Percentiles rank a stretch among this genome's conserved stretches.
These are phyloP conservation scores for Tuber microsphaerosporum DNA, from an alignment of 495 filamentous ascomycete species.

Conservation along the genomic window DNA sequence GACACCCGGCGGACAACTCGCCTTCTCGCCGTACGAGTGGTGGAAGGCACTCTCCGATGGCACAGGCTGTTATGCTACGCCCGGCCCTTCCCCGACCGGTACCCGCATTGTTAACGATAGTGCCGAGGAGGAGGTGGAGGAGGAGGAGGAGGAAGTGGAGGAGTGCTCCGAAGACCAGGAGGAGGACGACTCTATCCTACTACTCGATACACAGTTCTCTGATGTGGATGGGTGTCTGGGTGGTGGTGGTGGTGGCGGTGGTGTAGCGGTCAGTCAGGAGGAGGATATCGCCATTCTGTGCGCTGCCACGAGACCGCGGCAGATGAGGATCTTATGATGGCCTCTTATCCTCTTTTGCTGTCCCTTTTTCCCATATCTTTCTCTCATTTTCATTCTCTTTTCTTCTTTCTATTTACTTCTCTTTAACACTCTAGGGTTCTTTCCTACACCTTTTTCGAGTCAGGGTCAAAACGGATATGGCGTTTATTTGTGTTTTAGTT, in stretches of 20 bases:
- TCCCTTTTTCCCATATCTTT: conserved; percentile 2
- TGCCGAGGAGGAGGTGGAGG: background rate
- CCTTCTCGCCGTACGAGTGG: conserved; percentile 10
- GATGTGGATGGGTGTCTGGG: conserved; percentile 29
- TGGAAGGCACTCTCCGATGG: conserved; percentile 29
- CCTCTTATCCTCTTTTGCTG: background rate
- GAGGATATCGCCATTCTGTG: conserved; percentile 22
- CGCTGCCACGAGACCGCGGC: conserved; percentile 29
- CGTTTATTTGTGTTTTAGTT: background rate
- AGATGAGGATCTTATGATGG: conserved; percentile 36
- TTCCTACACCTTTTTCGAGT: conserved; percentile 1
- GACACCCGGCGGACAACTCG: conserved; percentile 13
- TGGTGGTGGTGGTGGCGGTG: conserved; percentile 16
- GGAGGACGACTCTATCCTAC: conserved; percentile 12
- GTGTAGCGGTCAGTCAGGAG: conserved; percentile 17
- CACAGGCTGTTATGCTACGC: conserved; percentile 21
- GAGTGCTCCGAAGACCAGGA: conserved; percentile 28
- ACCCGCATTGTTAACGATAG: conserved; percentile 35
- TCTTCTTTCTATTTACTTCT: background rate
- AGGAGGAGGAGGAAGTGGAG: conserved; percentile 16
- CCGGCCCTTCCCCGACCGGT: conserved; percentile 29
- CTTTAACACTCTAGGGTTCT: background rate
- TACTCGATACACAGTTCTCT: conserved; percentile 27
- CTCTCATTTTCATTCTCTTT: background rate
- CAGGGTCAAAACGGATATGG: background rate